Evolutionary conservation across 2,329 filamentous ascomycete species (phyloP), one percentile per base, ranked within the genome.

Genomic region (Macrophomina phaseolina): DNA sequence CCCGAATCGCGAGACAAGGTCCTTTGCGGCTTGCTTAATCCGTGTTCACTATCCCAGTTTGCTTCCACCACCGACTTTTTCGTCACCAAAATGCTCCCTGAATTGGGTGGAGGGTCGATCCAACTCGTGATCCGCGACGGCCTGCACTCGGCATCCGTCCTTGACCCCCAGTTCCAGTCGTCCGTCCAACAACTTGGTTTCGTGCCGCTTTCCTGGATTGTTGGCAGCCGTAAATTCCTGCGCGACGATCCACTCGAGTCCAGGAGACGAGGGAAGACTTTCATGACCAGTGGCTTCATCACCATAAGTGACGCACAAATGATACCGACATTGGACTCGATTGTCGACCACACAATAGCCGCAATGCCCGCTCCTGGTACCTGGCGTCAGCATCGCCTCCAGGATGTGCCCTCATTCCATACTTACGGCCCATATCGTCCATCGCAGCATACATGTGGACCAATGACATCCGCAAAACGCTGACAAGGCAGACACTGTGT

Each of bases 241-340:
- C 34, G 32, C 46, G 65, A 63, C 8, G 65, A 42, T 4, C 45
- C 36, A 5, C n/a, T 48, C 5, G 58, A n/a, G 4, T 56, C 65
- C 3, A 86, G 69, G 56, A 87, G 79, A 7, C 83, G 77, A 38
- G 91, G 86, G 66, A 93, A 88, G 5, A 97, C 82, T 14, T 56
- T 62, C n/a, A 14, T 56, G 7, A 67, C 7, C 46, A 67, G 32
- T 4, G 93, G 92, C 75, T 96, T 97, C 65, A 96, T 81, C 0
- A 90, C 93, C 7, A 93, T 93, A 32, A 96, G 90, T 71, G 92
- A 96, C 46, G 90, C 92, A 74, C 91, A 94, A 62, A 91, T 89
- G 70, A 96, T 92, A 16, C 91, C 92, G 2, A 94, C 84, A 69
- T 95, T 94, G 71, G 95, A 91, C 77, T 97, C 93, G 65, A 97